A percentile compares a stretch with the other conserved stretches of the same genome.
These are phyloP conservation scores for Nicotiana noctiflora DNA, from an alignment of 257 asterid species.

Conservation along the genomic window DNA sequence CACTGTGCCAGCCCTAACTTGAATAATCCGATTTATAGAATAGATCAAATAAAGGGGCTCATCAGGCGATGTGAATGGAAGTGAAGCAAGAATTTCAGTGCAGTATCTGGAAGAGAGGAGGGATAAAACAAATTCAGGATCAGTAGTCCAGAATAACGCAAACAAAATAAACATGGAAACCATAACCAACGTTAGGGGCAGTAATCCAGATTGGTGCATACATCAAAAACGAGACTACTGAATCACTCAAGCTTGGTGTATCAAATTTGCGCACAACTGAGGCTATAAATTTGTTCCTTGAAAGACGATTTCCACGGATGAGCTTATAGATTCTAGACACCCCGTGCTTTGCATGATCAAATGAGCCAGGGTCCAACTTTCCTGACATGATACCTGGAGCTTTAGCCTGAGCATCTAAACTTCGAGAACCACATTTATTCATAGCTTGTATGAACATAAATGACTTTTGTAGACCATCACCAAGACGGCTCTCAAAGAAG, in stretches of 20 bases:
- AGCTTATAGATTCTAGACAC: slow-evolving; percentile 95
- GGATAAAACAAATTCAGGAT: slow-evolving; percentile 24
- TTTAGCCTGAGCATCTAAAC: slow-evolving; percentile 39
- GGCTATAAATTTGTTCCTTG: slow-evolving; percentile 89
- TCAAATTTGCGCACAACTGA: slow-evolving; percentile 91
- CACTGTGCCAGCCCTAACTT: slow-evolving; percentile 82
- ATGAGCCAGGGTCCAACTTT: slow-evolving; percentile 51
- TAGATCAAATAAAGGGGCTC: slow-evolving; percentile 95
- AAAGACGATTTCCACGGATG: slow-evolving; percentile 85
- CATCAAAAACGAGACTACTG: slow-evolving; percentile 64
- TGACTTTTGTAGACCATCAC: slow-evolving; percentile 94
- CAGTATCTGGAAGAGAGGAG: slow-evolving; percentile 59
- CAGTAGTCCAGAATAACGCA: neutral
- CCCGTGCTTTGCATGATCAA: slow-evolving; percentile 61
- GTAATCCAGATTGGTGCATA: slow-evolving; percentile 28
- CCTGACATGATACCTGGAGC: slow-evolving; percentile 41
- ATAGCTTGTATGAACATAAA: slow-evolving; percentile 75
- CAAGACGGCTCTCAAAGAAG: slow-evolving; percentile 94
- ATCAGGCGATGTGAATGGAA: slow-evolving; percentile 81
- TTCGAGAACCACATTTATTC: slow-evolving; percentile 40
- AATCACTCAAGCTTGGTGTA: slow-evolving; percentile 58
- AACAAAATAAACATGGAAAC: neutral
- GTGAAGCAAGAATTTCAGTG: slow-evolving; percentile 83
- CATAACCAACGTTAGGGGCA: neutral
- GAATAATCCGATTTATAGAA: slow-evolving; percentile 79